A percentile compares a stretch with the other conserved stretches of the same genome.
Evolutionary conservation across 163 green algal species (phyloP).

Genomic region (Scenedesmus sp.): DNA sequence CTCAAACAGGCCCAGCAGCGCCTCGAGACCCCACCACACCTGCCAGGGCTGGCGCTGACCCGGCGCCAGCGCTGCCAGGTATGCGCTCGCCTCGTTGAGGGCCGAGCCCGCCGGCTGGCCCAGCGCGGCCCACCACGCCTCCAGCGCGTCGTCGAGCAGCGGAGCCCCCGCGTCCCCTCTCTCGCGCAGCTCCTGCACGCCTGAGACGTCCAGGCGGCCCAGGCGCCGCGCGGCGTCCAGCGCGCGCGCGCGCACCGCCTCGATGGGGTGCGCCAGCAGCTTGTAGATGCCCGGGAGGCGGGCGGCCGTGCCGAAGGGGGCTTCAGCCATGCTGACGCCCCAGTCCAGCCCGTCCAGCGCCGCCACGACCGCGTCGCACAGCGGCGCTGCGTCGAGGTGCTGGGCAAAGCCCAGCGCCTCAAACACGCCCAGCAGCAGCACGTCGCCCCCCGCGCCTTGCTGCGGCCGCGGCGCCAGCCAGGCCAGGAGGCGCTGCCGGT

Average conservation of each 20-base stretch:
- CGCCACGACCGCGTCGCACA: slow-evolving; percentile 7
- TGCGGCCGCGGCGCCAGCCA: slow-evolving; percentile 9
- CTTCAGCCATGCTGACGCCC: not conserved
- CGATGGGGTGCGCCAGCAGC: slow-evolving; percentile 37
- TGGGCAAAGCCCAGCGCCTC: not conserved
- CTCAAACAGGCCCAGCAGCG: slow-evolving; percentile 38
- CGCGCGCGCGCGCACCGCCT: not conserved
- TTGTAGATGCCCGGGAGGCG: slow-evolving; percentile 16
- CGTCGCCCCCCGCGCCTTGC: slow-evolving; percentile 6
- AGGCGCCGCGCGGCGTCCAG: not conserved
- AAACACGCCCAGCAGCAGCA: slow-evolving; percentile 8
- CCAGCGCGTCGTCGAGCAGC: slow-evolving; percentile 5
- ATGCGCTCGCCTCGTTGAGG: too few relatives aligned
- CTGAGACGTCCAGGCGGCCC: slow-evolving; percentile 7
- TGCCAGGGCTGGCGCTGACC: slow-evolving; percentile 17
- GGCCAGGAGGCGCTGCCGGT: slow-evolving; percentile 22
- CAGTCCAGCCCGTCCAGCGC: not conserved
- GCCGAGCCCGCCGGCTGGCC: slow-evolving; percentile 9
- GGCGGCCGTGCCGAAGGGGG: too few relatives aligned
- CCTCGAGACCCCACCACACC: slow-evolving; percentile 27
- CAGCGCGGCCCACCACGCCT: slow-evolving; percentile 5
- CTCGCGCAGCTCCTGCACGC: not conserved
- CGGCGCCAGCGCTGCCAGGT: not conserved
- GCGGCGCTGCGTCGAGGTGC: slow-evolving; percentile 9
- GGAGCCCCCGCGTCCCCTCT: too few relatives aligned